These are phyloP conservation scores for Powellomyces hirtus DNA, from an alignment of 192 early-diverging fungal species.

Conservation along the genomic window DNA sequence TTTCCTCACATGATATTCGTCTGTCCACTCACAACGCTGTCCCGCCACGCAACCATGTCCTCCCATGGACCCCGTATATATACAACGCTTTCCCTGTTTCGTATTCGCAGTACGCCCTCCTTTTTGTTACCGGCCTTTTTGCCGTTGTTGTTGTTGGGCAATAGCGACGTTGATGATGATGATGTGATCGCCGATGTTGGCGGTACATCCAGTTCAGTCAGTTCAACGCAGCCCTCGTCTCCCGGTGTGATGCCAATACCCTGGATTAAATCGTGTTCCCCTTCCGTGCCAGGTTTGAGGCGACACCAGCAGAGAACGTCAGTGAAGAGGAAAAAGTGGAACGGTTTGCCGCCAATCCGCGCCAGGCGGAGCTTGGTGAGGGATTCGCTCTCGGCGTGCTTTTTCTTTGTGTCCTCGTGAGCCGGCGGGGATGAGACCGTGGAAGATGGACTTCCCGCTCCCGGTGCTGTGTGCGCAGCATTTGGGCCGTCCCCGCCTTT, in stretches of 20 bases:
- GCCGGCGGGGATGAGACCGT: not conserved
- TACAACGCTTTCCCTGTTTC: conserved; percentile 36
- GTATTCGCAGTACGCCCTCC: conserved; percentile 34
- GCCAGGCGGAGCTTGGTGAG: conserved; percentile 29
- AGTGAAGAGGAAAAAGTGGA: conserved; percentile 42
- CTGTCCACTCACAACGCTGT: no score
- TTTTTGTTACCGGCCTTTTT: conserved; percentile 1
- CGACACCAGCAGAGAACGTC: conserved; percentile 52
- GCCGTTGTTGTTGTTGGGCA: no score
- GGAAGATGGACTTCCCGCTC: not conserved
- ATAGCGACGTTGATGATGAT: no score
- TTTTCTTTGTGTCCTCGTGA: not conserved
- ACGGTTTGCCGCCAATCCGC: conserved; percentile 27
- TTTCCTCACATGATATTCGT: no score
- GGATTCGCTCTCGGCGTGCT: not conserved
- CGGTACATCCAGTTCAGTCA: conserved; percentile 25
- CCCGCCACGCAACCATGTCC: conserved; percentile 33
- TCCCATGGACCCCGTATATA: conserved; percentile 34
- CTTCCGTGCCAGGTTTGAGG: conserved; percentile 3
- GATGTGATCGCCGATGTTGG: no score
- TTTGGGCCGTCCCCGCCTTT: not conserved
- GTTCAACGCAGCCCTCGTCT: not conserved
- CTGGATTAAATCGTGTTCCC: conserved; percentile 18
- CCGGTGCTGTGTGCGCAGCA: not conserved
- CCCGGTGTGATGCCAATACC: conserved; percentile 14